These are phyloP conservation scores for Phytophthora citrophthora DNA, from an alignment of 352 stramenopile species.

Conservation along the genomic window DNA sequence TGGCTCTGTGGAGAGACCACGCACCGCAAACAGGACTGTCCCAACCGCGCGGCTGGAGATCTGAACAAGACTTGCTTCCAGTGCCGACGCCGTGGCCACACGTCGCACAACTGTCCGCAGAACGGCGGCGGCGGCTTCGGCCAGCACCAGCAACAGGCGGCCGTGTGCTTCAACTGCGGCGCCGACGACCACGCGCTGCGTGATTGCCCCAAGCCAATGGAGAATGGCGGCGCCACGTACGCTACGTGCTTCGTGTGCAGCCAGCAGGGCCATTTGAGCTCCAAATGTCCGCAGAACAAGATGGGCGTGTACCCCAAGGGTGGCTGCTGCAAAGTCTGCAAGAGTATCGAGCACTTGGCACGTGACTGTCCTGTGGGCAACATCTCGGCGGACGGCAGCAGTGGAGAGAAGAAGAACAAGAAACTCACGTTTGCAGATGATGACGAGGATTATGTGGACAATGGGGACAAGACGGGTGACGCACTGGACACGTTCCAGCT, in stretches of 20 bases:
- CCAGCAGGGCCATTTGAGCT: constrained; percentile 86
- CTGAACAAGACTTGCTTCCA: constrained; percentile 86
- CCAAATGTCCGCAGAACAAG: constrained; percentile 85
- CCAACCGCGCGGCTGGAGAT: constrained; percentile 67
- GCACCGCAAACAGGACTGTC: constrained; percentile 84
- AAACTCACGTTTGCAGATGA: constrained; percentile 78
- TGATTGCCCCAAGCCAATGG: constrained; percentile 70
- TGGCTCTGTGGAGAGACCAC: constrained; percentile 76
- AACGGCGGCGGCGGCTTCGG: constrained; percentile 24
- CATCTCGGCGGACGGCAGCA: constrained; percentile 68
- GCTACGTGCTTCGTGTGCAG: constrained; percentile 91
- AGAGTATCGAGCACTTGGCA: constrained; percentile 83
- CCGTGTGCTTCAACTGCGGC: constrained; percentile 91
- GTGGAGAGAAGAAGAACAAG: constrained; percentile 69
- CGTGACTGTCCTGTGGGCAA: constrained; percentile 81
- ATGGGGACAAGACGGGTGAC: constrained; percentile 52
- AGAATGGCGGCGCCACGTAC: constrained; percentile 71
- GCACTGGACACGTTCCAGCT: constrained; percentile 57
- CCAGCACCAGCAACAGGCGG: constrained; percentile 32
- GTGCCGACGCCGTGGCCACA: constrained; percentile 82
- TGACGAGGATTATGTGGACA: constrained; percentile 49
- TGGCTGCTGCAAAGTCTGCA: constrained; percentile 90
- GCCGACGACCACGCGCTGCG: constrained; percentile 68
- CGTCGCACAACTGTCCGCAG: constrained; percentile 82
- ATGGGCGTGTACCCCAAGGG: constrained; percentile 91